Conservation (phyloP, 2,329 filamentous ascomycete genomes). For the Aureobasidium pullulans region DNA sequence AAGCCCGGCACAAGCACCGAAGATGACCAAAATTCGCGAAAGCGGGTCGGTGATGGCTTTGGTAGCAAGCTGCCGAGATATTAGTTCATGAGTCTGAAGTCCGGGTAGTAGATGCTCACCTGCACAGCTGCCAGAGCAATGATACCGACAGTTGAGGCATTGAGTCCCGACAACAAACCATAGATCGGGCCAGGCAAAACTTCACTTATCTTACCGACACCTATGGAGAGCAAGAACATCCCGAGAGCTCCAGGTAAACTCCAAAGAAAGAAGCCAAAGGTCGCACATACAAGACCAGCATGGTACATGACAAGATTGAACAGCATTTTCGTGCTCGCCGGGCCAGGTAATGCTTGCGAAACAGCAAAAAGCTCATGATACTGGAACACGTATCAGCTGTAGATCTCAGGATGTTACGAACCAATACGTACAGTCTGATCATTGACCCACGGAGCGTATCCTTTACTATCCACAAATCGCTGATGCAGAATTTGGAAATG, state of each 20-base stretch:
- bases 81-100: not conserved
- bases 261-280: constrained; percentile 58
- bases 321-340: constrained; percentile 62
- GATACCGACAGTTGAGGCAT: constrained; percentile 64
- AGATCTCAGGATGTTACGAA: not conserved
- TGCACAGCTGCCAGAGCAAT: constrained; percentile 61
- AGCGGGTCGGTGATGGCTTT: constrained; percentile 61
- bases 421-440: constrained; percentile 51
- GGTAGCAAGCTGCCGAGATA: constrained; percentile 40
- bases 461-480: constrained; percentile 52
- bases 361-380: constrained; percentile 68
- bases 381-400: constrained; percentile 30
- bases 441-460: constrained; percentile 50
- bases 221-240: constrained; percentile 61
- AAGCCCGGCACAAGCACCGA: constrained; percentile 55
- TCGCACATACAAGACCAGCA: constrained; percentile 49
- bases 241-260: constrained; percentile 62
- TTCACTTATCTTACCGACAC: constrained; percentile 53
- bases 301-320: constrained; percentile 62
- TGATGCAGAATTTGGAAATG: constrained; percentile 62
- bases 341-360: constrained; percentile 60
- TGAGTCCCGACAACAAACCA: constrained; percentile 63
- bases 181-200: constrained; percentile 57
- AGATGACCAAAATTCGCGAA: constrained; percentile 56
- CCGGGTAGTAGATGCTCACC: not conserved